phyloP scores from a whole-genome alignment of 768 basidiomycete genomes.

The Mycena alexandri region DNA sequence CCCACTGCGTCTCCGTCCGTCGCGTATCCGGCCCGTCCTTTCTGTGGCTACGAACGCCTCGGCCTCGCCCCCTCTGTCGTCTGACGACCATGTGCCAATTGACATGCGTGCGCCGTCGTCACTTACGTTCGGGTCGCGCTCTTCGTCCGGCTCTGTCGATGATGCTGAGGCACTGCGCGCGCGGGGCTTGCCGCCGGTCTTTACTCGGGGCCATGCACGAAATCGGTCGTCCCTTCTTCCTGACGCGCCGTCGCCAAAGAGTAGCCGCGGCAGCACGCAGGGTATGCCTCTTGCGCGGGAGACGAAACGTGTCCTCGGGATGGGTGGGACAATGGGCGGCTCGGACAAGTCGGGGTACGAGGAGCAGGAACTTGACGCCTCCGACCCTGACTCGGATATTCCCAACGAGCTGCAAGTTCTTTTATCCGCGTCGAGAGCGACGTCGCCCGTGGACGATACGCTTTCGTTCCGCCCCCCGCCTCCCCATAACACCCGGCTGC shows the following conservation, averaged over 20 bases:
- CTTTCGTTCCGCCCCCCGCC: conserved; percentile 46
- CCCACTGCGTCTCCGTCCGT: conserved; percentile 53
- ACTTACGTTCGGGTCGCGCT: conserved; percentile 51
- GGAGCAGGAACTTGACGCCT: conserved; percentile 61
- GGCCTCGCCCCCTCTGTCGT: conserved; percentile 41
- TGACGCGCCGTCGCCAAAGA: conserved; percentile 36
- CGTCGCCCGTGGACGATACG: conserved; percentile 55
- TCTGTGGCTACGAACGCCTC: conserved; percentile 22
- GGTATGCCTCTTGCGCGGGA: conserved; percentile 60
- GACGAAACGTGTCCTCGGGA: conserved; percentile 68
- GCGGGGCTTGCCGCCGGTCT: conserved; percentile 46
- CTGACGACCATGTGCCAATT: conserved; percentile 42
- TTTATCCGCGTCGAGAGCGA: conserved; percentile 57
- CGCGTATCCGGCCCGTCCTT: conserved; percentile 31
- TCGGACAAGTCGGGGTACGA: conserved; percentile 61
- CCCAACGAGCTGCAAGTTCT: conserved; percentile 81
- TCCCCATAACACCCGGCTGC: conserved; percentile 39
- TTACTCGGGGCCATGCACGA: conserved; percentile 48
- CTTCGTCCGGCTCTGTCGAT: conserved; percentile 41
- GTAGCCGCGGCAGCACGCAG: conserved; percentile 41
- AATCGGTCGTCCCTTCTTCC: conserved; percentile 44
- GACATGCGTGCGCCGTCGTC: conserved; percentile 55
- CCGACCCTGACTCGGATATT: conserved; percentile 84
- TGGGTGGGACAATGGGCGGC: conserved; percentile 77
- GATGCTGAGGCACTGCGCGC: conserved; percentile 9